phyloP scores from a whole-genome alignment of 1,139 yeast genomes.

The Candida dubliniensis region DNA sequence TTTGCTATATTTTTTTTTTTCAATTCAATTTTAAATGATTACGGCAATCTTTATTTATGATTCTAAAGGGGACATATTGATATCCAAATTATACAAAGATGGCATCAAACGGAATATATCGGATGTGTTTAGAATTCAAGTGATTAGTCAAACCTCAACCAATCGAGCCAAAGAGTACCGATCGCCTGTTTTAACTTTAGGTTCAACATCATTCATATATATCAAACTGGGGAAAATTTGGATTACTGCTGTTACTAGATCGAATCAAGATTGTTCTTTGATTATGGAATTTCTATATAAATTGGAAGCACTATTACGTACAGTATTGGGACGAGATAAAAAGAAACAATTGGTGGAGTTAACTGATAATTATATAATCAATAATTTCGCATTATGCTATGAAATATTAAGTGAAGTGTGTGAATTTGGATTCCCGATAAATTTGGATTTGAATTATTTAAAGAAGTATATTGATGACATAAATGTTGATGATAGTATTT shows the following conservation, averaged over 20 bases:
- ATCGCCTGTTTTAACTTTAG: conserved; percentile 86
- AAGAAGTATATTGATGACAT: conserved; percentile 23
- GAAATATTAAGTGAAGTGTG: conserved; percentile 76
- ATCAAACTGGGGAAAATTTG: conserved; percentile 70
- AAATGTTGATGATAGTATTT: conserved; percentile 23
- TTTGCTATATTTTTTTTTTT: no score
- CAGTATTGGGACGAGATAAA: conserved; percentile 18
- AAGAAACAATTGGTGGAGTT: conserved; percentile 13
- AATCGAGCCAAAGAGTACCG: conserved; percentile 37
- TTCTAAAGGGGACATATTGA: conserved; percentile 80
- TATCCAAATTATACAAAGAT: conserved; percentile 71
- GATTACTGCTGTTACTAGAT: conserved; percentile 83
- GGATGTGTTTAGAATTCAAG: conserved; percentile 92
- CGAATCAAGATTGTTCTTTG: conserved; percentile 81
- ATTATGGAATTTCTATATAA: conserved; percentile 77
- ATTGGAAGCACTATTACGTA: conserved; percentile 47
- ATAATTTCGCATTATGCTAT: conserved; percentile 67
- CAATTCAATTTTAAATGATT: conserved; percentile 51
- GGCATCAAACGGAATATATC: conserved; percentile 67
- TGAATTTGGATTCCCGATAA: conserved; percentile 82
- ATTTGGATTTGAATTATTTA: conserved; percentile 53
- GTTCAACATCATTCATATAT: conserved; percentile 88
- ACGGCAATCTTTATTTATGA: conserved; percentile 78
- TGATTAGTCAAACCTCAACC: conserved; percentile 51
- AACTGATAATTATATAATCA: conserved; percentile 31